These are phyloP conservation scores for Geotrichum macrosporum DNA, from an alignment of 1,139 yeast genomes.

Conservation along the genomic window DNA sequence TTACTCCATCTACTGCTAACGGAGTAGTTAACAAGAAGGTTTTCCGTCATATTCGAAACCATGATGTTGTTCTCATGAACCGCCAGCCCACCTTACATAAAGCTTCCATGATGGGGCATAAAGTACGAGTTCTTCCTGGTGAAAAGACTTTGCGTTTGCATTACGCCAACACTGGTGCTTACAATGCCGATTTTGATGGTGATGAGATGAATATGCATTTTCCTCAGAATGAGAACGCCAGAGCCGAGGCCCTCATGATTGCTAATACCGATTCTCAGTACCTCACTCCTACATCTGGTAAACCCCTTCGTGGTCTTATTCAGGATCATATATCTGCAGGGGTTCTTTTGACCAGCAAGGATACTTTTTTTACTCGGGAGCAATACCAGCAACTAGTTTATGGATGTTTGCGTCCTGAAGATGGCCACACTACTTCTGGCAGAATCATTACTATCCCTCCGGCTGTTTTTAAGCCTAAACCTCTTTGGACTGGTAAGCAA, in stretches of 20 bases:
- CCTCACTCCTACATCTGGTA: conserved; percentile 95
- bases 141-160: conserved; percentile 95
- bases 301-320: conserved; percentile 96
- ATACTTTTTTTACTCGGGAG: conserved; percentile 84
- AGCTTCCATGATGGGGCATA: conserved; percentile 99
- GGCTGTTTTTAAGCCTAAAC: conserved; percentile 76
- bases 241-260: conserved; percentile 90
- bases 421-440: conserved; percentile 77
- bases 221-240: conserved; percentile 97
- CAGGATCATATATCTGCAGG: conserved; percentile 99
- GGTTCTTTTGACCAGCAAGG: conserved; percentile 94
- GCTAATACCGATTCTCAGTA: conserved; percentile 98
- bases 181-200: conserved; percentile 99
- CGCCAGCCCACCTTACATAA: conserved; percentile 99
- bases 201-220: conserved; percentile 99
- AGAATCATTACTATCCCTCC: conserved; percentile 84
- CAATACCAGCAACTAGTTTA: conserved; percentile 89
- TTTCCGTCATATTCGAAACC: conserved; percentile 85
- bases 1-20: conserved; percentile 69
- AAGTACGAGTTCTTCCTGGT: conserved; percentile 92
- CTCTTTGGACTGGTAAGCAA: conserved; percentile 99
- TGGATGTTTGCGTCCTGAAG: conserved; percentile 95
- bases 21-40: conserved; percentile 82
- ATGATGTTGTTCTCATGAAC: conserved; percentile 95
- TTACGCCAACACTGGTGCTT: conserved; percentile 98